Evolutionary conservation across 148 eudicot genomes (phyloP), one percentile per base, ranked within the genome.

Genomic region (Polygonum aviculare): DNA sequence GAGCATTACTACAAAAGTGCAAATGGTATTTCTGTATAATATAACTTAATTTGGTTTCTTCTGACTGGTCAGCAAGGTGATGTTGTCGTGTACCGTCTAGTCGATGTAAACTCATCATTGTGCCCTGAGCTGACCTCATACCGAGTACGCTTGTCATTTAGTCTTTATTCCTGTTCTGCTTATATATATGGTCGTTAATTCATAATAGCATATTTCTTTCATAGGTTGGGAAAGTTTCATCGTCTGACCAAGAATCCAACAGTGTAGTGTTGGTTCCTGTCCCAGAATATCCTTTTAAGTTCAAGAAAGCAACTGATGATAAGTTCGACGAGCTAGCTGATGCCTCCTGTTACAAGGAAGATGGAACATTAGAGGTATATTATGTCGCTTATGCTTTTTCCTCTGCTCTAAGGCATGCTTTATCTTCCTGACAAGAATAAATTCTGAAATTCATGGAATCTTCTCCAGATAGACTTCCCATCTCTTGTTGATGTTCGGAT

Each of bases 291-390:
- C 97, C 97, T 15, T 80, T 94, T 78, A 70, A 82, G 74, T 76
- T 82, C 74, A 67, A 67, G 72, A 84, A 77, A 77, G 82, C 85
- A 74, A 60, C 52, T 33, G 96, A 79, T 78, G 9, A 7, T 78
- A 86, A 73, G 72, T 60, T 79, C 81, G 78, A 77, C 11, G 74
- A 76, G 54, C 91, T 87, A 54, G 72, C 15, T 50, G 86, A 85
- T 71, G 82, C 82, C 74, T 83, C 91, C 73, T 74, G 83, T 44
- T 96, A 93, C 71, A 84, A 81, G 55, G 97, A 96, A 82, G 98
- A 96, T 84, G 98, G 98, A 81, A 88, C 97, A 40, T 80, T 96
- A 78, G 94, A 96, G 99, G 99, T 93, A 90, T 59, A 75, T 69
- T 15, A 76, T 26, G 4, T 22, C 2, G 10, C 38, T 60, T 11